Evolutionary conservation across 352 stramenopile genomes (phyloP), one percentile per base, ranked within the genome.

Genomic region (Globisporangium recalcitrans): DNA sequence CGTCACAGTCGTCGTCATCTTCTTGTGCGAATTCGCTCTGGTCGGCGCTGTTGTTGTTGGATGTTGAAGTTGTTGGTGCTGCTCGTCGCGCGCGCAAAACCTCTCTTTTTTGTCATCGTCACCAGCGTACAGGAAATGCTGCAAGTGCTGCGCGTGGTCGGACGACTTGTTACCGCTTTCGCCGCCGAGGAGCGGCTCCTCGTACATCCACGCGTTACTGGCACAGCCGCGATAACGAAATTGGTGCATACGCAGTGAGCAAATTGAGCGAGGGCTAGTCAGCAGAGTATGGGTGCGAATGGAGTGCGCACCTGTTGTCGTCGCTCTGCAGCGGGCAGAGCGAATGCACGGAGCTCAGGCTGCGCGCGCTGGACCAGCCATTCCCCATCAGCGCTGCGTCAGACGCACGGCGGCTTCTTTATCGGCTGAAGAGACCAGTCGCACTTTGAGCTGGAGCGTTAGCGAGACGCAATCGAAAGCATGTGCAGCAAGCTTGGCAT

Each of bases 151-250:
- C 21, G 44, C 44, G 19, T 64, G 55, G 2, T 19, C 10, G 36
- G 55, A 22, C 14, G 46, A 32, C 24, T 52, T 55, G 34, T 1
- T 52, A 21, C 1, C 52, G 29, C 21, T 68, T 27, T 73, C 70
- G 8, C 36, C 49, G n/a, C 60, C 63, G 16, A 92, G 69, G 19
- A 90, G 60, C 32, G 82, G 80, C 54, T 92, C 74, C 24, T 82
- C 61, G 47, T 82, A 88, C 69, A 77, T 71, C 22, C 49, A 66
- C 9, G 68, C 65, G 22, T 70, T 79, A 49, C 48, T 52, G 54
- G 6, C 0, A 19, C 38, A 46, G 16, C 14, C 38, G 6, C 16
- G 21, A 1, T 4, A 46, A 46, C 5, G 6, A 21, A 21, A 9
- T 6, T 19, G 38, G n/a, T 40, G 14, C 1, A 34, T 55, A 3